These are phyloP conservation scores for Alternaria dauci DNA, from an alignment of 2,329 filamentous ascomycete genomes.

Conservation along the genomic window DNA sequence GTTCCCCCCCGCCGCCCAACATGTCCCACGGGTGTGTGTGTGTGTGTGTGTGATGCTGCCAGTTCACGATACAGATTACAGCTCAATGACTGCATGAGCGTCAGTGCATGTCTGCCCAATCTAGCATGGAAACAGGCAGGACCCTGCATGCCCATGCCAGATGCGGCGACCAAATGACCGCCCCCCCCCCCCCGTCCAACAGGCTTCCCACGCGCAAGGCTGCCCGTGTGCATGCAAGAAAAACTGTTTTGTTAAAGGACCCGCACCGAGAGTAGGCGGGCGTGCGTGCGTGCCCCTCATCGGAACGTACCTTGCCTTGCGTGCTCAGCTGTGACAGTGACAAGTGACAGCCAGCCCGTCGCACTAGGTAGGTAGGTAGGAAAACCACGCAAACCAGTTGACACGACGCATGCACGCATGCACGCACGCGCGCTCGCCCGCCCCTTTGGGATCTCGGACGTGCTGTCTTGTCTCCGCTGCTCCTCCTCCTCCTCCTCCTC, in stretches of 20 bases:
- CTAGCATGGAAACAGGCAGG: slow-evolving; percentile 11
- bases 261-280: not conserved
- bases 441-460: not conserved
- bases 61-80: slow-evolving; percentile 1
- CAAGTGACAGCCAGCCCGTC: not conserved
- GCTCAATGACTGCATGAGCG: slow-evolving; percentile 3
- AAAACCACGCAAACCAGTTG: slow-evolving; percentile 1
- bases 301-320: not conserved
- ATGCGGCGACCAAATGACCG: slow-evolving; percentile 6
- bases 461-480: not conserved
- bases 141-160: slow-evolving; percentile 8
- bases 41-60: not conserved
- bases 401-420: not conserved
- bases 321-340: not conserved
- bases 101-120: slow-evolving; percentile 9
- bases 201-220: slow-evolving; percentile 3
- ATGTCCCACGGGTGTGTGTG: not conserved
- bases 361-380: not conserved
- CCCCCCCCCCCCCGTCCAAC: not conserved
- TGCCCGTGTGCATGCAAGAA: slow-evolving; percentile 7
- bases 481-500: not conserved
- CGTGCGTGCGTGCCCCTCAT: not conserved
- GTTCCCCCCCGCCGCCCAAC: slow-evolving; percentile 1
- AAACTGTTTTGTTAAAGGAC: slow-evolving; percentile 4
- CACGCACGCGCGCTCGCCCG: too few relatives aligned